Base-by-base conservation (phyloP, 192 early-diverging fungal genomes). In the Phycomyces nitens region DNA sequence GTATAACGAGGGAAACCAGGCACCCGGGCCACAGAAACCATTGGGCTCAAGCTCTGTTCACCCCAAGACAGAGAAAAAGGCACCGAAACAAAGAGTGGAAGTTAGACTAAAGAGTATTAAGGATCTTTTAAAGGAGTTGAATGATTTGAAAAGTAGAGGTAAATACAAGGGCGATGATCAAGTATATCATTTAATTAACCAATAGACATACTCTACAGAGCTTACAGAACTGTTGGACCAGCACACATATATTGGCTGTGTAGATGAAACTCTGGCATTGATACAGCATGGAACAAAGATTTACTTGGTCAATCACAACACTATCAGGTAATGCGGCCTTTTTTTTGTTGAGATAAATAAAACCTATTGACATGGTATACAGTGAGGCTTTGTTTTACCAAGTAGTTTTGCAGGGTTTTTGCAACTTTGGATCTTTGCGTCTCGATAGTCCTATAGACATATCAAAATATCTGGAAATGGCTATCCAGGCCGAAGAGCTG, bases 331-430 rank as follows among this genome's bases (percentile, higher is more conserved):
- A 49, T 59, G 27, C 18, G 51, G 8, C 15, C 11, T 70, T 29
- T 43, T 2, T 53, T 27, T 57, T 0, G n/a, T n/a, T n/a, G n/a
- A n/a, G 14, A 1, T 40, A n/a, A 27, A 5, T 10, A n/a, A 7
- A 5, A 4, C 3, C 22, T 2, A 18, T 16, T 2, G 23, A 24
- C 9, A 29, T 1, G 5, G 27, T 41, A 11, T 64, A 60, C 44
- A 93, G 91, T 70, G 86, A 88, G 59, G 90, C 94, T 52, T 75
- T 99, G 27, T 94, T 99, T 66, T 94, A 96, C 76, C 95, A 99
- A 68, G 77, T 93, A 1, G 75, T 74, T 38, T 66, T 97, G 15
- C 75, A 76, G 21, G 88, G 92, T 29, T 95, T 99, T 73, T 84
- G 83, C 54, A 99, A 99, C 66, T 95, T 92, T 73, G 96, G 95